Base-by-base conservation (phyloP, 2,329 filamentous ascomycete species). In the Fusarium pseudoanthophilum region DNA sequence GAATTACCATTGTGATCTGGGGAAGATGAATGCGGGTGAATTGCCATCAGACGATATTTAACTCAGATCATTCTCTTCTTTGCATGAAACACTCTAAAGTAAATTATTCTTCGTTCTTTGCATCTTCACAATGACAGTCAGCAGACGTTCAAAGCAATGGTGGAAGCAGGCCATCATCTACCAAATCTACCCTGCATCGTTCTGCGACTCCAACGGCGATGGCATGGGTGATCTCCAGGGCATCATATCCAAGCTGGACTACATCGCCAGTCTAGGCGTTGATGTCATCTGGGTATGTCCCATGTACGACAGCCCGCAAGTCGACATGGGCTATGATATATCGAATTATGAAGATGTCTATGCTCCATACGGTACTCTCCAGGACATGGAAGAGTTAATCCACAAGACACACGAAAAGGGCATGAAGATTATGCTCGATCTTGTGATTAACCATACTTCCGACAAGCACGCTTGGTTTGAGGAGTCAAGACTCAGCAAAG, bases 121-220 rank as follows among this genome's bases (percentile, higher is more conserved):
- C 21, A 18, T 34, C 16, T 5, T 42, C 18, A 72, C 24, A 61
- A 77, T 77, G 75, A 77, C 75, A 18, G 65, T 77, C 65, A 72
- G 37, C 32, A 71, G 67, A 16, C 75, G 66, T 4, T 57, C 65
- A 11, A 75, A 60, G 42, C 75, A 75, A 49, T 89, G 87, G 87
- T 89, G 88, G 87, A 88, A 88, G 70, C 85, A 89, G 67, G 84
- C 82, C 24, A 80, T 84, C 4, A 84, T 88, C 42, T 90, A 89
- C 73, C 87, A 90, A 74, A 88, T 90, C 71, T 90, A 89, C 74
- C 87, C 87, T 5, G 84, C 87, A 34, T 86, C 84, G 21, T 90
- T 89, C 81, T 85, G 86, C 58, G 87, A 89, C 75, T 85, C 84
- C 71, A 88, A 88, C 58, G 85, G 84, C 55, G 87, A 88, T 78